A percentile compares a stretch with the other conserved stretches of the same genome.
Evolutionary conservation across 2,329 filamentous ascomycete species (phyloP).

Genomic region (Balansia obtecta): DNA sequence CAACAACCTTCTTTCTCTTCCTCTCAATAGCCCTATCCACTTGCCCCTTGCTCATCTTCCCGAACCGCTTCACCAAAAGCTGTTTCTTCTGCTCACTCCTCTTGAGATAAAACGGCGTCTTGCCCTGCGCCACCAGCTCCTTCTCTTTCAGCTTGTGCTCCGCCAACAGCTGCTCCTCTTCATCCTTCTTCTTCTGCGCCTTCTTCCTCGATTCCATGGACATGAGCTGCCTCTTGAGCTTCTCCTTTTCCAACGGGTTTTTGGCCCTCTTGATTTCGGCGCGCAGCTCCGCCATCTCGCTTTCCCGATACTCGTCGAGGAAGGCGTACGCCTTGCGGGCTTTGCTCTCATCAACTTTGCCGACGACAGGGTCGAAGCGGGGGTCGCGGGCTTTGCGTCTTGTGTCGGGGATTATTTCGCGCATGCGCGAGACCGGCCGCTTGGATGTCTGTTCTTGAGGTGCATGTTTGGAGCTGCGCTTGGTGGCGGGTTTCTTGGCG

Average conservation of each 20-base stretch:
- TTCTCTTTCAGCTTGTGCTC: slow-evolving; percentile 76
- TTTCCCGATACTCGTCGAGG: slow-evolving; percentile 70
- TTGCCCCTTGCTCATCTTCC: slow-evolving; percentile 73
- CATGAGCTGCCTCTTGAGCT: slow-evolving; percentile 58
- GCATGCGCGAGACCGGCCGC: slow-evolving; percentile 67
- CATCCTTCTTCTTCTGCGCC: slow-evolving; percentile 55
- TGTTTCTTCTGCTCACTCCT: slow-evolving; percentile 82
- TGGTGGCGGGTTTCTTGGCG: slow-evolving; percentile 9
- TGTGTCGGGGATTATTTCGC: slow-evolving; percentile 50
- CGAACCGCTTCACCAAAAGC: slow-evolving; percentile 66
- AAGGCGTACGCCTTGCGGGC: slow-evolving; percentile 71
- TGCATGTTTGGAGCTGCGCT: slow-evolving; percentile 68
- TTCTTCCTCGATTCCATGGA: slow-evolving; percentile 71
- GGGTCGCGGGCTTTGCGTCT: slow-evolving; percentile 65
- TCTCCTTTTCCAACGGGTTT: slow-evolving; percentile 51
- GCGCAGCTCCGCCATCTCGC: slow-evolving; percentile 69
- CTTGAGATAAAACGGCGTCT: slow-evolving; percentile 90
- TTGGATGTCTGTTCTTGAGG: slow-evolving; percentile 75
- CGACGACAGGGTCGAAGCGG: slow-evolving; percentile 59
- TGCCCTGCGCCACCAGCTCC: slow-evolving; percentile 73
- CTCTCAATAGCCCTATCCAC: slow-evolving; percentile 76
- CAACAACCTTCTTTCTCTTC: slow-evolving; percentile 76
- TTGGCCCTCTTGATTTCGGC: slow-evolving; percentile 53
- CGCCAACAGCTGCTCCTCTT: slow-evolving; percentile 54
- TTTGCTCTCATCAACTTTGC: slow-evolving; percentile 42